phyloP scores from a whole-genome alignment of 2,329 filamentous ascomycete genomes.

The Lizonia empirigonia region DNA sequence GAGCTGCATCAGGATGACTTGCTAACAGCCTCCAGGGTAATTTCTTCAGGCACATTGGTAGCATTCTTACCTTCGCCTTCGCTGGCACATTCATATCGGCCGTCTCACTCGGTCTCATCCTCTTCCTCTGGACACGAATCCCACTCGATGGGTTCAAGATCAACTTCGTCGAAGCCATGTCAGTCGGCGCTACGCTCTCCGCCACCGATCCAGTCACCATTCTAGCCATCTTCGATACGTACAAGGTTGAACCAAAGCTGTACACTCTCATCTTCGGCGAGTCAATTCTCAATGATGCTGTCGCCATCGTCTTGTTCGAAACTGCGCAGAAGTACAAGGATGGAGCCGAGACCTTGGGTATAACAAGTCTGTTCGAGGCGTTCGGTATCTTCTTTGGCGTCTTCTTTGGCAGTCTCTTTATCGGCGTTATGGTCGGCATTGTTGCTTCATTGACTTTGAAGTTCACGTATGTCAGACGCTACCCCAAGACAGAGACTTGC shows the following conservation, averaged over 20 bases:
- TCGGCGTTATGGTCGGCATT: constrained; percentile 87
- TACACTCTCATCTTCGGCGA: constrained; percentile 99
- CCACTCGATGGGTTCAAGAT: constrained; percentile 85
- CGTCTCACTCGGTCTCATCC: constrained; percentile 85
- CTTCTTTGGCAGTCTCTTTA: constrained; percentile 91
- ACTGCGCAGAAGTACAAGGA: constrained; percentile 92
- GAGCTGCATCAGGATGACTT: background rate
- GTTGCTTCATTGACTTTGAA: constrained; percentile 87
- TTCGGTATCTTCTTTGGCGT: constrained; percentile 93
- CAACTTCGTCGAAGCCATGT: constrained; percentile 93
- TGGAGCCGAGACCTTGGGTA: constrained; percentile 69
- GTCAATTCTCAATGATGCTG: constrained; percentile 96
- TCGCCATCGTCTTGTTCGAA: constrained; percentile 98
- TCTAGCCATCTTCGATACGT: constrained; percentile 97
- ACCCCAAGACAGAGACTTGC: constrained; percentile 96
- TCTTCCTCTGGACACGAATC: constrained; percentile 87
- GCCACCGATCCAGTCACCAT: constrained; percentile 98
- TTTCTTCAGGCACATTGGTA: constrained; percentile 98
- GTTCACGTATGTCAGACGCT: constrained; percentile 89
- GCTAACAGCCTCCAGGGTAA: constrained; percentile 65
- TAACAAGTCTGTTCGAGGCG: constrained; percentile 86
- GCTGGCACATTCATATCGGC: constrained; percentile 96
- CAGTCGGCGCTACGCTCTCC: constrained; percentile 92
- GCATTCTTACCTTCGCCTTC: constrained; percentile 96
- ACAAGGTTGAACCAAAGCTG: constrained; percentile 98